Conservation (phyloP, 1,139 yeast species). For the Hanseniaspora gamundiae region DNA sequence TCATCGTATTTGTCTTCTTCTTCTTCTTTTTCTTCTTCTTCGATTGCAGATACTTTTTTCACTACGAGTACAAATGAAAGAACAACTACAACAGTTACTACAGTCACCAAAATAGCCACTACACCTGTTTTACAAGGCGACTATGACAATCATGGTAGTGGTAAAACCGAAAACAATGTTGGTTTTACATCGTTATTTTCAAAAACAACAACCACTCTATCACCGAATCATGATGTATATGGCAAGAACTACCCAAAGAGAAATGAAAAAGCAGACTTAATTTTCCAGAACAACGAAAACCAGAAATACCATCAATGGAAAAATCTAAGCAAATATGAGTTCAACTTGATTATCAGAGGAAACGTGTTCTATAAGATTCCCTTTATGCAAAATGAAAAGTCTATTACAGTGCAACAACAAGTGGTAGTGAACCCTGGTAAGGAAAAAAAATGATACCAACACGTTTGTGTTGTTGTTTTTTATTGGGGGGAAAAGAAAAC, state of each 20-base stretch:
- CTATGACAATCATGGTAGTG: too few species aligned
- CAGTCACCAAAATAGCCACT: not conserved
- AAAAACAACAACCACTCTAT: not conserved
- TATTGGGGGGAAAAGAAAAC: too few species aligned
- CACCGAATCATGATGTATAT: too few species aligned
- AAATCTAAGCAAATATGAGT: conserved; percentile 63
- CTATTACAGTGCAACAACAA: conserved; percentile 52
- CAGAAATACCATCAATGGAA: conserved; percentile 49
- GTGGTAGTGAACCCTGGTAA: conserved; percentile 42
- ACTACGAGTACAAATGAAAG: not conserved
- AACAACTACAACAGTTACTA: not conserved
- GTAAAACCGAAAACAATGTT: too few species aligned
- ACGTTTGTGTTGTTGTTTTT: conserved; percentile 2
- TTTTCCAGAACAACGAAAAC: conserved; percentile 5
- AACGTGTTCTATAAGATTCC: conserved; percentile 68
- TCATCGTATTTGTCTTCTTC: not conserved
- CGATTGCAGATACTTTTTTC: not conserved
- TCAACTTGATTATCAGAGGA: conserved; percentile 78
- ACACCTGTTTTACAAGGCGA: too few species aligned
- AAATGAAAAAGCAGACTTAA: too few species aligned
- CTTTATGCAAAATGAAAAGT: conserved; percentile 40
- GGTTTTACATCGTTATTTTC: too few species aligned
- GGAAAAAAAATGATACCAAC: not conserved
- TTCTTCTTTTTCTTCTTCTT: not conserved
- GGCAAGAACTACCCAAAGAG: too few species aligned